phyloP scores from a whole-genome alignment of 371 early-diverging fungal genomes.

The Actinomortierella wolfii region DNA sequence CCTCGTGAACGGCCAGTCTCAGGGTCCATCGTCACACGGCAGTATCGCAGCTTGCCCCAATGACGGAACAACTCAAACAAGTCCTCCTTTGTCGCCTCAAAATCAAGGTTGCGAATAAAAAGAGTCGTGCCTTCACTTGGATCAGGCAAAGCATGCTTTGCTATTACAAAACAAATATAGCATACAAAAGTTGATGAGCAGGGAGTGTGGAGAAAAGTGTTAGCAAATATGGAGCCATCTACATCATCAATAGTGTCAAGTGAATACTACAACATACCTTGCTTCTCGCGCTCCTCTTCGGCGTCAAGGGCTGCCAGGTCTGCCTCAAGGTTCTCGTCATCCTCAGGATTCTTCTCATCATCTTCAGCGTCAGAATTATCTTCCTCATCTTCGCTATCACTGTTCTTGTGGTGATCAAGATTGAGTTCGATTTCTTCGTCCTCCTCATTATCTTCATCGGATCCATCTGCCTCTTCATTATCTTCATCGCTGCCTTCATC shows the following conservation, averaged over 20 bases:
- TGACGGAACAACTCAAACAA: conserved; percentile 71
- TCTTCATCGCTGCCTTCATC: conserved; percentile 50
- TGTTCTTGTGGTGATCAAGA: conserved; percentile 48
- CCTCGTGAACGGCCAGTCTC: conserved; percentile 85
- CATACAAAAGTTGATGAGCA: too few relatives aligned
- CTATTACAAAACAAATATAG: conserved; percentile 2
- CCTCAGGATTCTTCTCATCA: conserved; percentile 22
- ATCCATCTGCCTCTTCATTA: conserved; percentile 44
- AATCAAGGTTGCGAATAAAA: conserved; percentile 91
- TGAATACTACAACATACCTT: neutral
- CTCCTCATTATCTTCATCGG: conserved; percentile 40
- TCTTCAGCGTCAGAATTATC: conserved; percentile 43
- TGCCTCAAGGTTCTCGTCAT: conserved; percentile 52
- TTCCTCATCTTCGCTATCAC: conserved; percentile 50
- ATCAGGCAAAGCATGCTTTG: conserved; percentile 45
- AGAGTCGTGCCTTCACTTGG: conserved; percentile 77
- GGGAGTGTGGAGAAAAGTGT: too few relatives aligned
- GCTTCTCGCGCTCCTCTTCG: conserved; percentile 37
- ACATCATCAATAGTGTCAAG: too few relatives aligned
- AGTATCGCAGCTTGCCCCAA: conserved; percentile 85
- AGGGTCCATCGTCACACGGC: conserved; percentile 80
- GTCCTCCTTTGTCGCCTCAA: conserved; percentile 86
- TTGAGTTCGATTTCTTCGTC: conserved; percentile 40
- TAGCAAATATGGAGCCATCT: too few relatives aligned
- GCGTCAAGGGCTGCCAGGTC: conserved; percentile 47